phyloP scores from a whole-genome alignment of 2,329 filamentous ascomycete species.

The Fusarium sp. region DNA sequence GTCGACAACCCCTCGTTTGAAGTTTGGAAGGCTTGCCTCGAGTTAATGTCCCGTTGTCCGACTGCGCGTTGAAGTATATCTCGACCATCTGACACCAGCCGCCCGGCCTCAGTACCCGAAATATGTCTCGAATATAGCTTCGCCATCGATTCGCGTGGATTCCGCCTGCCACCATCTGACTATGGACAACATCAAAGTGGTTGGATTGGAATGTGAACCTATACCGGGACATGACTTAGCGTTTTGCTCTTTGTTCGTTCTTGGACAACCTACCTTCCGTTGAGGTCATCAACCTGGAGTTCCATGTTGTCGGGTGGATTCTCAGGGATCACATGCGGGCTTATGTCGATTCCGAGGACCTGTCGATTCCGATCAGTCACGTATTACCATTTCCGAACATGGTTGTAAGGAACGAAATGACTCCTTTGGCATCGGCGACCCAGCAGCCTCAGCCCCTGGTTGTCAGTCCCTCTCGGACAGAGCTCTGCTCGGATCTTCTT shows the following conservation, averaged over 20 bases:
- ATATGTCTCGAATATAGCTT: conserved; percentile 81
- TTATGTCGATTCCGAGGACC: conserved; percentile 80
- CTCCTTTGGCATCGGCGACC: background rate
- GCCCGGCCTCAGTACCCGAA: conserved; percentile 75
- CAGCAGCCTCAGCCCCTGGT: background rate
- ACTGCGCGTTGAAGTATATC: conserved; percentile 86
- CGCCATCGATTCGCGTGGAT: conserved; percentile 80
- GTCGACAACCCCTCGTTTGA: background rate
- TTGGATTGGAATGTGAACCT: conserved; percentile 76
- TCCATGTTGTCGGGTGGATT: conserved; percentile 74
- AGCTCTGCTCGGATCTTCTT: background rate
- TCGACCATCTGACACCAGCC: conserved; percentile 94
- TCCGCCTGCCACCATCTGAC: conserved; percentile 76
- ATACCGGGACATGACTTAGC: conserved; percentile 11
- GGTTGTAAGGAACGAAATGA: background rate
- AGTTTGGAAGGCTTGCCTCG: conserved; percentile 58
- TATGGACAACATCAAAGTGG: conserved; percentile 87
- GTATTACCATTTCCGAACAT: background rate
- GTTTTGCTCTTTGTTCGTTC: background rate
- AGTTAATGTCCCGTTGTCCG: conserved; percentile 82
- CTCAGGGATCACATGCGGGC: conserved; percentile 76
- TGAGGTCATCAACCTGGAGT: conserved; percentile 79
- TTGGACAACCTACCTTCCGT: conserved; percentile 62
- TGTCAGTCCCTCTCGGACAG: background rate
- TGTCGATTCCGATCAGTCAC: conserved; percentile 46